Evolutionary conservation across 495 filamentous ascomycete genomes (phyloP).

Genomic region (Penicillium ochrochloron): DNA sequence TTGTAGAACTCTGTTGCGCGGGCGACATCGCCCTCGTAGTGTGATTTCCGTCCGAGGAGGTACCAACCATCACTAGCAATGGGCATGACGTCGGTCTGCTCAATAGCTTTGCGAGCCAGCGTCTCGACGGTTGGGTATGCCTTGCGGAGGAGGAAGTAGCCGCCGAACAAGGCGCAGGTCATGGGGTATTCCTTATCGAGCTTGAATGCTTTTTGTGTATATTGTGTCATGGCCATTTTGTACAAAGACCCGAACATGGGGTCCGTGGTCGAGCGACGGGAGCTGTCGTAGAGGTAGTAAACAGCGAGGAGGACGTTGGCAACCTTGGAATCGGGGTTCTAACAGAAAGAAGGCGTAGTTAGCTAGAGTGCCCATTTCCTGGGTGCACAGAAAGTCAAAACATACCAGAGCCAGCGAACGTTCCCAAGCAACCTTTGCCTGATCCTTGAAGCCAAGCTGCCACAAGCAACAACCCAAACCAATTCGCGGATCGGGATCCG

Average conservation of each 20-base stretch:
- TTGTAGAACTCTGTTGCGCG: constrained; percentile 81
- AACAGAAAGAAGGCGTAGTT: background rate
- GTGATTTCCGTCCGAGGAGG: constrained; percentile 84
- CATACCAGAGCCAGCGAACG: constrained; percentile 74
- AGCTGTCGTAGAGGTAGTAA: constrained; percentile 83
- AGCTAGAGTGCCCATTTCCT: background rate
- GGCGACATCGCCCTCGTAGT: constrained; percentile 68
- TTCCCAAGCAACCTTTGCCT: constrained; percentile 89
- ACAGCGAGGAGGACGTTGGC: constrained; percentile 88
- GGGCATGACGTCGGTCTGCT: constrained; percentile 91
- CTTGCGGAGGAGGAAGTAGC: constrained; percentile 83
- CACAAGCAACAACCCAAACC: constrained; percentile 95
- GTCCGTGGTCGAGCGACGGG: constrained; percentile 74
- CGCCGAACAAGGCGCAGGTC: constrained; percentile 85
- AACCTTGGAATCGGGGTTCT: constrained; percentile 86
- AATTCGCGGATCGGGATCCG: constrained; percentile 94
- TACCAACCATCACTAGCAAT: constrained; percentile 98
- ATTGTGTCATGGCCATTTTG: constrained; percentile 91
- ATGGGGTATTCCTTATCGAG: constrained; percentile 91
- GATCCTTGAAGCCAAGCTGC: constrained; percentile 91
- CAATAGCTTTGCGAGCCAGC: constrained; percentile 89
- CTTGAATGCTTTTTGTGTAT: constrained; percentile 93
- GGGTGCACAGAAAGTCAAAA: background rate
- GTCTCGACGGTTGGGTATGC: constrained; percentile 77
- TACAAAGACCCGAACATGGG: constrained; percentile 80